Conservation (phyloP, 257 asterid genomes). For the Solanum okadae region DNA sequence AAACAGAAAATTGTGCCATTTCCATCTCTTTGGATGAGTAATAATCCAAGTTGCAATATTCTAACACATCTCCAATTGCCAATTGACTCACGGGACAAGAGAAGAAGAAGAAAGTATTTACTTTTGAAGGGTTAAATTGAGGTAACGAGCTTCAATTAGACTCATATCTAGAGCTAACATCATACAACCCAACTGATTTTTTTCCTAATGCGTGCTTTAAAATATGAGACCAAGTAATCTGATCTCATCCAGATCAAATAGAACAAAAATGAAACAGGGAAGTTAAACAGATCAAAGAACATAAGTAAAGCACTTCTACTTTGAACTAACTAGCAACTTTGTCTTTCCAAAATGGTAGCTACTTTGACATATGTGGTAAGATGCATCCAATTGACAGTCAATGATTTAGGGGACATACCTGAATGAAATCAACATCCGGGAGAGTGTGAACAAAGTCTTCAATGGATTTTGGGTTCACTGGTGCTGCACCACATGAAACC, state of each 20-base stretch:
- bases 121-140: neutral
- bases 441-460: conserved; percentile 42
- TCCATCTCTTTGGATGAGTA: neutral
- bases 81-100: neutral
- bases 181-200: neutral
- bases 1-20: neutral
- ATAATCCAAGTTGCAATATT: neutral
- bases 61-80: neutral
- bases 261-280: neutral
- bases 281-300: neutral
- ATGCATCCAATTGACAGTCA: neutral
- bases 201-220: neutral
- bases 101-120: neutral
- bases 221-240: neutral
- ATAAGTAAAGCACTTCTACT: neutral
- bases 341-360: neutral
- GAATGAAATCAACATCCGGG: conserved; percentile 70
- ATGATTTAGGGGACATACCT: conserved; percentile 26
- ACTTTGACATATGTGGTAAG: neutral
- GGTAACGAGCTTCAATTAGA: neutral
- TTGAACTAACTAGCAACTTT: neutral
- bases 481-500: conserved; percentile 84
- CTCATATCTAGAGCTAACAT: neutral
- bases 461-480: conserved; percentile 29
- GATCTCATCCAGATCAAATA: neutral